Conservation (phyloP, 352 stramenopile species). For the Phytophthora boehmeriae region DNA sequence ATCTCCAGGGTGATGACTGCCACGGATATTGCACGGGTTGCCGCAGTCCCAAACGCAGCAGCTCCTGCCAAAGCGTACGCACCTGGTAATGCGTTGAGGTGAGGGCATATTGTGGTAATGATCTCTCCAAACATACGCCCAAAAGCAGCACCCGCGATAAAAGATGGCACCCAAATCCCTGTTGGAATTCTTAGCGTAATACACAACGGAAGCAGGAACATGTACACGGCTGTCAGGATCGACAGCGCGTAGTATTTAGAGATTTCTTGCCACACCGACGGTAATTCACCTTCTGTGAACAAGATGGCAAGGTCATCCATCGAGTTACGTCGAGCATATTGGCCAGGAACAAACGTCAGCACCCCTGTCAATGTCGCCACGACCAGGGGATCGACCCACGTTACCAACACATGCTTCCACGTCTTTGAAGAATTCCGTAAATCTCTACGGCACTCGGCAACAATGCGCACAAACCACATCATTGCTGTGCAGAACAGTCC, state of each 20-base stretch:
- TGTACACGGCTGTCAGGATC: constrained; percentile 53
- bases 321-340: constrained; percentile 60
- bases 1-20: constrained; percentile 90
- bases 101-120: constrained; percentile 37
- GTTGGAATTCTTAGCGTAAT: constrained; percentile 85
- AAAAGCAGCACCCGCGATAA: constrained; percentile 83
- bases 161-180: constrained; percentile 85
- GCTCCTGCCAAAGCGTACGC: constrained; percentile 83
- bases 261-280: constrained; percentile 45
- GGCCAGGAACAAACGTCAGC: constrained; percentile 73
- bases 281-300: constrained; percentile 60
- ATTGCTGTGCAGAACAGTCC: constrained; percentile 60
- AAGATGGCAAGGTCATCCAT: constrained; percentile 68
- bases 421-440: constrained; percentile 44
- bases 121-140: constrained; percentile 81
- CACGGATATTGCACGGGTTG: constrained; percentile 80
- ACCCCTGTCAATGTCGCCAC: constrained; percentile 67
- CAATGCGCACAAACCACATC: constrained; percentile 60
- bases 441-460: constrained; percentile 48
- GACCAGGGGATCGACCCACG: constrained; percentile 70
- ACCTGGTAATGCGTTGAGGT: constrained; percentile 44
- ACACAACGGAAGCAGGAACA: constrained; percentile 75
- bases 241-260: constrained; percentile 78
- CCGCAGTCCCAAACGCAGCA: constrained; percentile 68
- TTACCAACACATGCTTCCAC: constrained; percentile 62